Base-by-base conservation (phyloP, 768 basidiomycete genomes). In the Leccinellum albellum region DNA sequence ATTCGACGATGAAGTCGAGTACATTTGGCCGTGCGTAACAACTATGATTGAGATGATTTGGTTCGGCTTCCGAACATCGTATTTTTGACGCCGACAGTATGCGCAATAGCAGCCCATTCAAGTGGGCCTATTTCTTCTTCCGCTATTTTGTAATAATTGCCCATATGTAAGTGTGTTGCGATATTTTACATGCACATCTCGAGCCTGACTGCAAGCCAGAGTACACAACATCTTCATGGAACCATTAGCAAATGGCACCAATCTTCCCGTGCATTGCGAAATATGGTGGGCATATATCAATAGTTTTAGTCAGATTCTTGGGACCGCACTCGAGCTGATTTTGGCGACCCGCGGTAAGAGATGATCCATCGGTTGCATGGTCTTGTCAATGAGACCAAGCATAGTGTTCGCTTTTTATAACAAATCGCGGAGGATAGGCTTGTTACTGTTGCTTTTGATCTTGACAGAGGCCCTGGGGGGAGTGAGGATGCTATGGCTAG, bases 51-150 rank as follows among this genome's bases (percentile, higher is more conserved):
- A 1, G 10, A 42, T 42, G 10, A 20, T 42, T 42, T 42, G 20
- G 1, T 20, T 20, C 40, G 20, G 20, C 20, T 42, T 42, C 40
- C 8, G 40, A 42, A 12, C 40, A 20, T 20, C 12, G n/a, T 20
- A 6, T 42, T 37, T 13, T 20, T 42, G 20, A 17, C 13, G 15
- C 17, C 17, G 8, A 21, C 35, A 74, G 70, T 10, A 71, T 72
- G 60, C 60, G 56, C 12, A 63, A 61, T 15, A 50, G 21, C 15
- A 65, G 47, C 17, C 51, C 55, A 2, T 60, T 67, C 31, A 75
- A 70, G 53, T 74, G 74, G 73, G 17, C 66, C 6, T 70, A 70
- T 26, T 35, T 70, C 9, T 64, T 64, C 31, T 56, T 70, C 53
- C 70, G 62, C 13, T 71, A 71, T 57, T 42, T 42, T 42, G 40